Evolutionary conservation across 225 moss, liverwort and hornwort genomes (phyloP).

Genomic region (Thuidium tamariscinum): DNA sequence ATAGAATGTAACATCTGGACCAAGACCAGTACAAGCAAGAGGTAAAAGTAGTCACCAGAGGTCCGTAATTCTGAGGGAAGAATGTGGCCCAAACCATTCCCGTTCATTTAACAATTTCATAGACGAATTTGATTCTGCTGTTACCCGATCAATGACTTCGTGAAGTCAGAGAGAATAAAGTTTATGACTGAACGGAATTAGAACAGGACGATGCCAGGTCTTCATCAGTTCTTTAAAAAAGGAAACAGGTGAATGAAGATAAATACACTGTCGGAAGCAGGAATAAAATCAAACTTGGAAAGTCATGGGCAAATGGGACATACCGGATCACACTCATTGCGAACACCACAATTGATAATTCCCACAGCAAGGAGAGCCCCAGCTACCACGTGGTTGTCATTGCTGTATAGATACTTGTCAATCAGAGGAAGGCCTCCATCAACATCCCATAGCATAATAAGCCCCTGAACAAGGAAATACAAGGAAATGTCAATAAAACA

Average conservation of each 20-base stretch:
- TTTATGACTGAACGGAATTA: background rate
- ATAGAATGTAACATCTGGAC: background rate
- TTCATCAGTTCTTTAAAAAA: background rate
- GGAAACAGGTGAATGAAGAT: background rate
- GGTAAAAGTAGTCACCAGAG: background rate
- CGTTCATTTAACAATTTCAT: background rate
- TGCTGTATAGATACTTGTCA: constrained; percentile 95
- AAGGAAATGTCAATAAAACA: background rate
- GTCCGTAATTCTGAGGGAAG: background rate
- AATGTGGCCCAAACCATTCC: background rate
- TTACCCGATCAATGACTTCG: background rate
- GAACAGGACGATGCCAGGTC: background rate
- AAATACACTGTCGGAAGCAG: background rate
- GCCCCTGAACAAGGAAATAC: constrained; percentile 49
- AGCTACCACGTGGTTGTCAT: constrained; percentile 82
- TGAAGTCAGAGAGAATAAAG: background rate
- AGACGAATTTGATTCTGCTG: background rate
- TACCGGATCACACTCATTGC: constrained; percentile 93
- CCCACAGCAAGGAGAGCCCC: constrained; percentile 96
- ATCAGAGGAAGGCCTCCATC: constrained; percentile 82
- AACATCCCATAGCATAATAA: constrained; percentile 92
- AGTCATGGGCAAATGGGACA: background rate
- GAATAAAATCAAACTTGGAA: background rate
- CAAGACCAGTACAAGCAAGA: background rate
- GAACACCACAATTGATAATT: constrained; percentile 86